A percentile compares a stretch with the other conserved stretches of the same genome.
phyloP scores from a whole-genome alignment of 192 early-diverging fungal species.

The Martensiomyces pterosporus region DNA sequence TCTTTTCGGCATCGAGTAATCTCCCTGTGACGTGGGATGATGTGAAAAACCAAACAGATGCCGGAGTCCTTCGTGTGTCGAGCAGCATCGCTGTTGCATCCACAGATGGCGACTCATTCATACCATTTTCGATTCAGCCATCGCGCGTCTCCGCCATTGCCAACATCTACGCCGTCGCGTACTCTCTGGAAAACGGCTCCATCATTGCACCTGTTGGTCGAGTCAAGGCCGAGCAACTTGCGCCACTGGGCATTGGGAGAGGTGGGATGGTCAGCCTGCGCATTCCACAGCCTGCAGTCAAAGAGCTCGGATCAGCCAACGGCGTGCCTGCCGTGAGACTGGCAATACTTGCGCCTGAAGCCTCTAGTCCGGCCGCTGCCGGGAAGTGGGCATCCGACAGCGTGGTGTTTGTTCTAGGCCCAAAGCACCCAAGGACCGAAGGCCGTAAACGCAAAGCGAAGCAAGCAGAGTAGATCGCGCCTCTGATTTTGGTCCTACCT shows the following conservation, averaged over 20 bases:
- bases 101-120: constrained; percentile 3
- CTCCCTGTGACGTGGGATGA: constrained; percentile 7
- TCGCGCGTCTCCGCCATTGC: background rate
- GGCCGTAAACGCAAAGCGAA: too few relatives aligned
- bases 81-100: constrained; percentile 6
- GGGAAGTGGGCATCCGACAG: constrained; percentile 6
- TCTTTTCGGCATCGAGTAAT: constrained; percentile 3
- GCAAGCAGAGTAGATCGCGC: too few relatives aligned
- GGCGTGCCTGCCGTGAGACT: constrained; percentile 8
- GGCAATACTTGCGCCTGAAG: constrained; percentile 5
- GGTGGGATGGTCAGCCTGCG: constrained; percentile 24
- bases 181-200: constrained; percentile 3
- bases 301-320: background rate
- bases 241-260: constrained; percentile 2
- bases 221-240: background rate
- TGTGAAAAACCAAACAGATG: constrained; percentile 3
- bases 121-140: constrained; percentile 15
- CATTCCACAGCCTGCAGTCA: constrained; percentile 3
- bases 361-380: background rate
- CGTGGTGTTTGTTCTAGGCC: constrained; percentile 4
- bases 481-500: too few relatives aligned
- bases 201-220: constrained; percentile 10
- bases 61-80: background rate
- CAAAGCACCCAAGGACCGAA: too few relatives aligned
- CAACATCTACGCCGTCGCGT: constrained; percentile 9